These are phyloP conservation scores for Magnusiomyces suaveolens DNA, from an alignment of 1,139 yeast genomes.

Conservation along the genomic window DNA sequence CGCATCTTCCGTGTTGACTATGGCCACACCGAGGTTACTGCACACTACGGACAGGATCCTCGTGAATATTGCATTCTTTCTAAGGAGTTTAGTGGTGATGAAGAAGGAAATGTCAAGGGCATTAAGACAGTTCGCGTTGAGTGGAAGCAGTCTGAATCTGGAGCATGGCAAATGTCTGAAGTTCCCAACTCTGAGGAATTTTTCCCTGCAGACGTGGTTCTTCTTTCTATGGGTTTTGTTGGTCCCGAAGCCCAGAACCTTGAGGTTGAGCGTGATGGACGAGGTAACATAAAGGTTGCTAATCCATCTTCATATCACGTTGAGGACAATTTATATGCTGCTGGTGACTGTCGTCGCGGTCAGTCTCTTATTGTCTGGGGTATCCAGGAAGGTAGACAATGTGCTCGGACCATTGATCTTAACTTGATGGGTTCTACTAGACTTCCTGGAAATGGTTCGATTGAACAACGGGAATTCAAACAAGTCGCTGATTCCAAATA, in stretches of 20 bases:
- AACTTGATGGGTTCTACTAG: constrained; percentile 69
- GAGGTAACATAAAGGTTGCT: constrained; percentile 75
- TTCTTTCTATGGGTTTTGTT: constrained; percentile 93
- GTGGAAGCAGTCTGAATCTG: constrained; percentile 92
- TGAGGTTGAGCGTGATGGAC: constrained; percentile 60
- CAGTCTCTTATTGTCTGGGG: constrained; percentile 99
- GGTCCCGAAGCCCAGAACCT: constrained; percentile 89
- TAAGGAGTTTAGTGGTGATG: constrained; percentile 92
- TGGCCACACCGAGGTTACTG: constrained; percentile 91
- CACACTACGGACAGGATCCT: constrained; percentile 94
- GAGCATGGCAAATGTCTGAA: constrained; percentile 99
- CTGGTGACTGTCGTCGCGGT: constrained; percentile 98
- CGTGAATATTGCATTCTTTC: constrained; percentile 93
- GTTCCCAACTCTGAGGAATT: constrained; percentile 89
- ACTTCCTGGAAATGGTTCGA: constrained; percentile 90
- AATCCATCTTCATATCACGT: constrained; percentile 50
- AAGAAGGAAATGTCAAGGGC: constrained; percentile 82
- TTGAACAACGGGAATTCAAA: constrained; percentile 68
- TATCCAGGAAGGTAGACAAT: constrained; percentile 97
- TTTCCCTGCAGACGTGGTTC: constrained; percentile 89
- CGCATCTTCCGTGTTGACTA: constrained; percentile 94
- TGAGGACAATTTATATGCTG: constrained; percentile 68
- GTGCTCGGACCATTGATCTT: constrained; percentile 88
- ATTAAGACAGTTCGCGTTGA: constrained; percentile 94
- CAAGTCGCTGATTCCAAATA: background rate